Conservation (phyloP, 805 yeast genomes). For the Cephaloascus albidus region DNA sequence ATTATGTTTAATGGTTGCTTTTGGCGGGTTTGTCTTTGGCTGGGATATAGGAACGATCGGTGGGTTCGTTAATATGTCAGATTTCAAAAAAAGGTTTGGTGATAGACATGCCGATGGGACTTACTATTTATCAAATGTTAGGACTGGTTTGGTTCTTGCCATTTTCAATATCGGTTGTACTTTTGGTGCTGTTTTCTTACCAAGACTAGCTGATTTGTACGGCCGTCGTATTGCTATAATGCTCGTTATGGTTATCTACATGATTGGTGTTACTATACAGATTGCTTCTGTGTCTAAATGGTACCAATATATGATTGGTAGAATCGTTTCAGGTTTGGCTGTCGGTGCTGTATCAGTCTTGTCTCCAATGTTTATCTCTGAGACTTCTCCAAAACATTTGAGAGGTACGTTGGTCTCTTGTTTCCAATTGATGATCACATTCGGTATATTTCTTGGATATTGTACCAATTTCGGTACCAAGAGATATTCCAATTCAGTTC, state of each 20-base stretch:
- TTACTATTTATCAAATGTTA: constrained; percentile 6
- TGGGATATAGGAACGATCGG: constrained; percentile 18
- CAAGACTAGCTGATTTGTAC: constrained; percentile 2
- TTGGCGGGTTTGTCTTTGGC: constrained; percentile 35
- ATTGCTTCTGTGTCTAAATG: constrained; percentile 43
- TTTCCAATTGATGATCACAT: constrained; percentile 61
- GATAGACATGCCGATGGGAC: constrained; percentile 26
- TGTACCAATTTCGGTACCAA: constrained; percentile 59
- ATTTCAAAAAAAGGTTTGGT: constrained; percentile 6
- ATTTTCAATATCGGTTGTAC: constrained; percentile 16
- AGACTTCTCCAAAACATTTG: constrained; percentile 58
- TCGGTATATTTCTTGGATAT: constrained; percentile 66
- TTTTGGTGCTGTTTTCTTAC: constrained; percentile 10
- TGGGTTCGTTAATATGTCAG: constrained; percentile 5
- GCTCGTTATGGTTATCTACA: constrained; percentile 8
- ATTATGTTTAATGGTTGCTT: constrained; percentile 51
- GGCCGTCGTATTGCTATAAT: constrained; percentile 8
- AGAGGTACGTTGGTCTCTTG: constrained; percentile 67
- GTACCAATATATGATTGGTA: constrained; percentile 59
- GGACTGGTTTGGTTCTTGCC: constrained; percentile 11
- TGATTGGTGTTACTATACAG: constrained; percentile 8
- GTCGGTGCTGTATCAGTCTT: constrained; percentile 45
- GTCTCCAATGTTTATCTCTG: constrained; percentile 54
- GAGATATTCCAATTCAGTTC: constrained; percentile 37
- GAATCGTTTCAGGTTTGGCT: constrained; percentile 25